Base-by-base conservation (phyloP, 352 stramenopile species). In the Phytophthora colocasiae region DNA sequence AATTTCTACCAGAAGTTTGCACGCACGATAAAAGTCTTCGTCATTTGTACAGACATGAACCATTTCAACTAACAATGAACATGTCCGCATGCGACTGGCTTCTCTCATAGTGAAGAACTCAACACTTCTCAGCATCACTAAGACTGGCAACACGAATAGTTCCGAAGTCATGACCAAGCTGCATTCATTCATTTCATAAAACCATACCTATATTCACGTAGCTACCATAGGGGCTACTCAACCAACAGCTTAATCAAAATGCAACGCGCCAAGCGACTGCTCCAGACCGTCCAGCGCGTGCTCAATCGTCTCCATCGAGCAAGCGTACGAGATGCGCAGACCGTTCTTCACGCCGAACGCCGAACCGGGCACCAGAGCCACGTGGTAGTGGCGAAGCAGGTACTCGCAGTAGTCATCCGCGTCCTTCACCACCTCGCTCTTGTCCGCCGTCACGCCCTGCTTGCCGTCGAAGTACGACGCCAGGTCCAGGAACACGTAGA, bases 311-410 rank as follows among this genome's bases (percentile, higher is more conserved):
- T 98, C 93, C 78, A 97, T 89, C 50, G 92, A 98, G 32, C 93
- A 97, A 17, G 97, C 97, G 81, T 99, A 99, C 74, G 94, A 99
- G 61, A 99, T 95, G 19, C 97, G 93, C 7, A 99, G 73, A 29
- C 92, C 95, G 41, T 95, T 94, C 24, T 91, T 82, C 22, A 96
- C 91, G 32, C 97, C 96, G 76, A 99, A 99, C 36, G 89, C 94
- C 19, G 93, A 97, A 36, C 97, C 97, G 1, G 97, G 97, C 31
- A 99, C 96, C 40, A 99, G 76, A 22, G 97, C 97, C 39, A 98
- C 83, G 59, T 96, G 88, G 74, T 97, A 95, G 24, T 89, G 71
- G 62, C 96, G 84, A 32, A 99, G 81, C 63, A 99, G 70, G 75
- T 98, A 96, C 62, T 97, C 84, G 78, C 95, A 98, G 43, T 94